These are phyloP conservation scores for Coniochaeta sp. DNA, from an alignment of 2,329 filamentous ascomycete genomes.

Conservation along the genomic window DNA sequence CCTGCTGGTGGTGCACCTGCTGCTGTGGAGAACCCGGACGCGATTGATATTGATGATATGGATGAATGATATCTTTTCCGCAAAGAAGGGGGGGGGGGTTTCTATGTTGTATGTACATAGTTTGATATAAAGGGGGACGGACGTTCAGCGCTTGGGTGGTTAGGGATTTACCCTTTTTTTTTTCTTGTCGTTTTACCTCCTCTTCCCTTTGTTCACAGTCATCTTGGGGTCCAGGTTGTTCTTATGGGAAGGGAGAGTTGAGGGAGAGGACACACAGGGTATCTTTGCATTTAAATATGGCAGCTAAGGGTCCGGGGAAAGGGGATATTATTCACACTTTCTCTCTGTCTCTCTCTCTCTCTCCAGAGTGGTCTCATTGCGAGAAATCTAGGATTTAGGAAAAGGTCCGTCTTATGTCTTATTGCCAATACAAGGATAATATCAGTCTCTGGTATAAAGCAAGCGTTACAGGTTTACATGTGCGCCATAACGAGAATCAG, in stretches of 20 bases:
- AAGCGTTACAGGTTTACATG: no score
- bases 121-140: neutral
- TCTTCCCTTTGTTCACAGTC: no score
- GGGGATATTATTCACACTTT: neutral
- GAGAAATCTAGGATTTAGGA: no score
- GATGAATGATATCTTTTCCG: slow-evolving; percentile 44
- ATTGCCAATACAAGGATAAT: no score
- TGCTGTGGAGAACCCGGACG: slow-evolving; percentile 66
- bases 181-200: slow-evolving; percentile 7
- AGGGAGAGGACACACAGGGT: neutral
- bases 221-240: no score
- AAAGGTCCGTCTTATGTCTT: no score
- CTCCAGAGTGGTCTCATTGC: no score
- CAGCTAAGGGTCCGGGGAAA: neutral
- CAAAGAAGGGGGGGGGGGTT: slow-evolving; percentile 65
- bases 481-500: no score
- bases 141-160: neutral
- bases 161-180: slow-evolving; percentile 5
- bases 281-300: neutral
- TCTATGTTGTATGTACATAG: slow-evolving; percentile 17
- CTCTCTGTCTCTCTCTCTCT: no score
- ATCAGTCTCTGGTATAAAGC: no score
- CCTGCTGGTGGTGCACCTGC: slow-evolving; percentile 28
- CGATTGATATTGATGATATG: slow-evolving; percentile 71
- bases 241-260: no score